Evolutionary conservation across 1,139 yeast genomes (phyloP), one percentile per base, ranked within the genome.

Genomic region (Arxiozyma telluris): DNA sequence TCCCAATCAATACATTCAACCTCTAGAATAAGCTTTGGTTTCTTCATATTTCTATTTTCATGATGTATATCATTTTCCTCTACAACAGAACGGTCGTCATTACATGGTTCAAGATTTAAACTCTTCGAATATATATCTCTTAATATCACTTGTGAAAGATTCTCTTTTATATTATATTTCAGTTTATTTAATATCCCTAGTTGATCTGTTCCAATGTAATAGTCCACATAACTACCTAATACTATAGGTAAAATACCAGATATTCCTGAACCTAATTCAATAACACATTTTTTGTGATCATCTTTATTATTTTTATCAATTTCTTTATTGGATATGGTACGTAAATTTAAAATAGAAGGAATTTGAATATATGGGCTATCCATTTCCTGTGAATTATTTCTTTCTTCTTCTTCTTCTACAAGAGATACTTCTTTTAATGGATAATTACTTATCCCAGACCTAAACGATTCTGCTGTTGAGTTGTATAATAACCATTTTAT

Each of bases 261-360:
- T 8, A 67, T 57, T 0, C 72, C 72, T 15, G 65, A 51, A 1
- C 72, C 72, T 22, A 68, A 54, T 53, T 68, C 72, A 20, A 68
- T 46, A 17, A 68, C 50, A 39, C 60, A 56, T 18, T 58, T 50
- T 30, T 23, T 48, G 8, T 27, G 17, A 22, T 34, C 39, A n/a
- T 22, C 38, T 20, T n/a, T 20, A 20, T 43, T 41, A n/a, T 20
- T 25, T n/a, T 12, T n/a, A 34, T 12, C 39, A 6, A 27, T 27
- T 27, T 27, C 30, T 27, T 27, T 27, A 27, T 34, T 34, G 12
- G 4, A 12, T 34, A 34, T 12, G 3, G 39, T 3, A 3, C n/a
- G n/a, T 15, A 34, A 12, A 21, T 42, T 42, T 23, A 20, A 49
- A 15, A 49, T 3, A 6, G 52, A 17, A 8, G 57, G 55, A 3